Percentiles rank a stretch among this genome's conserved stretches.
Conservation (phyloP, 176 grass and related monocot genomes). For the Ampelocalamus luodianensis region DNA sequence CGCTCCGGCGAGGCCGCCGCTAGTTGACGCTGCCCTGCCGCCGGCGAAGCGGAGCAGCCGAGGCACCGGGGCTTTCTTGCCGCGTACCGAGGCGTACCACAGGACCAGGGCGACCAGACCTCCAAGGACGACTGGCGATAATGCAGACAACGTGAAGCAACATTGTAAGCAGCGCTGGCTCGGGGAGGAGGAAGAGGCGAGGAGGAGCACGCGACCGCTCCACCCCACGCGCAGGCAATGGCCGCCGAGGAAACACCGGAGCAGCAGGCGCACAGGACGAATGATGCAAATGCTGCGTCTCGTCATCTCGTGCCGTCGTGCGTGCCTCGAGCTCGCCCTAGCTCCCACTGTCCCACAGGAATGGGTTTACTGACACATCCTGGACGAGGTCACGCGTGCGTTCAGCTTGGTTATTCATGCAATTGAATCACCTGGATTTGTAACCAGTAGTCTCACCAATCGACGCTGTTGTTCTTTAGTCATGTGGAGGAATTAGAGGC, state of each 20-base stretch:
- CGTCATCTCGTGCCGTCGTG: neutral
- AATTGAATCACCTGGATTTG: too few species aligned
- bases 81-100: neutral
- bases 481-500: too few species aligned
- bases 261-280: neutral
- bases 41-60: neutral
- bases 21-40: neutral
- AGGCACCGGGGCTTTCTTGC: neutral
- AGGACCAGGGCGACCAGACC: neutral
- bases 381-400: neutral
- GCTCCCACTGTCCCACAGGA: constrained; percentile 6
- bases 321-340: neutral
- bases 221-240: neutral
- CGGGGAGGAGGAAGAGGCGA: too few species aligned
- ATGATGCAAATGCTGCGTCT: neutral
- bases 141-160: neutral
- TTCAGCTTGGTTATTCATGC: neutral
- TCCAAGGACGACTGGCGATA: neutral
- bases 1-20: neutral
- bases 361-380: constrained; percentile 1
- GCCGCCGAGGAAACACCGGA: neutral
- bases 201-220: neutral
- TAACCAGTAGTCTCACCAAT: too few species aligned
- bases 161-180: neutral
- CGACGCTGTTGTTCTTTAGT: too few species aligned